These are phyloP conservation scores for Hippophae gyantsensis DNA, from an alignment of 306 rosid species.

Conservation along the genomic window DNA sequence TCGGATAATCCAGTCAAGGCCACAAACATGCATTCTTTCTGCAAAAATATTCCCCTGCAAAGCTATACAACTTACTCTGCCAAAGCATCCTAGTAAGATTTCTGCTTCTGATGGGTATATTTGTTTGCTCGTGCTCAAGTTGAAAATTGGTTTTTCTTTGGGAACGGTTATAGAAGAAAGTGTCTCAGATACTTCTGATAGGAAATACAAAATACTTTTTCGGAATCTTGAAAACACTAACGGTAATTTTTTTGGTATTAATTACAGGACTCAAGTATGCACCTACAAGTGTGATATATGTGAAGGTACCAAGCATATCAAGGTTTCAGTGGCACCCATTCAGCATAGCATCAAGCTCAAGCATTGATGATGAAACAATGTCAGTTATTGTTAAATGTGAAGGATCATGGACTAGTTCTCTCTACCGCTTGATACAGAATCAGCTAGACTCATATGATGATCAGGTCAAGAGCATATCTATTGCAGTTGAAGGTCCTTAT, in stretches of 20 bases:
- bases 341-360: slow-evolving; percentile 75
- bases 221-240: no score
- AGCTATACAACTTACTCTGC: slow-evolving; percentile 60
- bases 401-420: slow-evolving; percentile 77
- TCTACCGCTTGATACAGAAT: slow-evolving; percentile 43
- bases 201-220: no score
- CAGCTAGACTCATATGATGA: slow-evolving; percentile 34
- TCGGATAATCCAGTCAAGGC: slow-evolving; percentile 64
- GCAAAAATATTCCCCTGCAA: slow-evolving; percentile 58
- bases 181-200: no score
- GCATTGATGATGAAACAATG: slow-evolving; percentile 37
- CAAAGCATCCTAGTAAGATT: slow-evolving; percentile 60
- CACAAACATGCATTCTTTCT: slow-evolving; percentile 53
- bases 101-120: background rate
- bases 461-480: slow-evolving; percentile 38
- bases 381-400: slow-evolving; percentile 63
- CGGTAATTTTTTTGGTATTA: slow-evolving; percentile 9
- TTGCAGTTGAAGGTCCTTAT: slow-evolving; percentile 90
- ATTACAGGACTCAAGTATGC: slow-evolving; percentile 58
- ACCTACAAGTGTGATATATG: slow-evolving; percentile 71
- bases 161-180: no score
- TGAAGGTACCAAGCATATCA: slow-evolving; percentile 76
- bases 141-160: no score
- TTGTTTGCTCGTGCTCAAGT: no score
- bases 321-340: slow-evolving; percentile 87